phyloP scores from a whole-genome alignment of 2,329 filamentous ascomycete species.

The Paecilomyces formosus region DNA sequence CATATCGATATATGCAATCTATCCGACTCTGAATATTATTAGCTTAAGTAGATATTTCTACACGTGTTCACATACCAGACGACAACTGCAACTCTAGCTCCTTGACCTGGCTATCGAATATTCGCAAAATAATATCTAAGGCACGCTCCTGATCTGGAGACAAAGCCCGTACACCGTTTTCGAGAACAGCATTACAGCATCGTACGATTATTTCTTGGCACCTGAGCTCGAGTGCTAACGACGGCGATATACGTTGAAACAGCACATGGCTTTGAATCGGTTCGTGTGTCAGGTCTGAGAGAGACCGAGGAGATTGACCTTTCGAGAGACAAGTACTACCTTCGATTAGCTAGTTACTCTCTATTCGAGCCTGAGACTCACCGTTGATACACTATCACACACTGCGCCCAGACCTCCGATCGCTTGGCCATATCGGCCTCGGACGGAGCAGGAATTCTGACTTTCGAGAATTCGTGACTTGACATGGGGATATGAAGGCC shows the following conservation, averaged over 20 bases:
- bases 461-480: conserved; percentile 34
- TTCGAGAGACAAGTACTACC: conserved; percentile 29
- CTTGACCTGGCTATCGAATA: conserved; percentile 28
- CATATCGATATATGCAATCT: conserved; percentile 20
- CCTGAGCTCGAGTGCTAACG: conserved; percentile 28
- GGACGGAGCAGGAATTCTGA: conserved; percentile 20
- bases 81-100: conserved; percentile 26
- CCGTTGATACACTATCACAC: conserved; percentile 33
- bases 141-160: conserved; percentile 29
- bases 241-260: conserved; percentile 25
- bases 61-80: conserved; percentile 16
- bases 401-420: conserved; percentile 34
- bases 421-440: conserved; percentile 29
- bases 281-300: conserved; percentile 30
- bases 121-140: conserved; percentile 28
- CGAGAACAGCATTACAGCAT: conserved; percentile 27
- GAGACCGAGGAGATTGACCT: conserved; percentile 27
- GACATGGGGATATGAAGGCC: conserved; percentile 36
- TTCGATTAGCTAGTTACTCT: neutral
- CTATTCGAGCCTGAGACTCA: conserved; percentile 8
- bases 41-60: conserved; percentile 1
- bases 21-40: conserved; percentile 18
- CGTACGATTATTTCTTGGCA: conserved; percentile 29
- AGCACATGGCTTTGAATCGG: conserved; percentile 23
- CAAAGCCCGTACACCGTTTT: conserved; percentile 33